Evolutionary conservation across 305 asterid species (phyloP).

Genomic region (Solanum hybrid): DNA sequence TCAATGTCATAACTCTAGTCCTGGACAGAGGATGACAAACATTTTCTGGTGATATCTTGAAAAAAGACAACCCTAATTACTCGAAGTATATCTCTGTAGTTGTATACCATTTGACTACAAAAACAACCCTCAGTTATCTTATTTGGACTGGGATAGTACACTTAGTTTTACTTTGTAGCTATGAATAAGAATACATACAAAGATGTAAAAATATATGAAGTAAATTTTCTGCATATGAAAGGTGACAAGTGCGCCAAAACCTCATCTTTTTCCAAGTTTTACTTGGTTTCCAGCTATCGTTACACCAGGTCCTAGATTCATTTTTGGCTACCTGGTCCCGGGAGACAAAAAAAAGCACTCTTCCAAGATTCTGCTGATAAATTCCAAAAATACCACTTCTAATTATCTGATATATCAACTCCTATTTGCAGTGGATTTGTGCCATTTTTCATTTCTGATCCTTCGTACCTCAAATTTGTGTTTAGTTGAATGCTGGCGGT

Average conservation of each 20-base stretch:
- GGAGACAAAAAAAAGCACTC: background rate
- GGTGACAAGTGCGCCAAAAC: background rate
- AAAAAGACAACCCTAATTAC: background rate
- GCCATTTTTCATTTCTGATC: background rate
- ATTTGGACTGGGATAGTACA: background rate
- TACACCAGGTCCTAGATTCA: background rate
- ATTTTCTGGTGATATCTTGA: background rate
- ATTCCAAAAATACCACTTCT: background rate
- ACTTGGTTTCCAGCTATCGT: background rate
- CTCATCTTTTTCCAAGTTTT: background rate
- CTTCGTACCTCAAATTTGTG: background rate
- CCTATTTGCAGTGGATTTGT: conserved; percentile 1
- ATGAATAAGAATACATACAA: background rate
- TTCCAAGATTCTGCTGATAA: background rate
- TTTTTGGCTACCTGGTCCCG: background rate
- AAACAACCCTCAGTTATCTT: background rate
- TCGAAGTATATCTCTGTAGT: background rate
- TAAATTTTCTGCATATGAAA: background rate
- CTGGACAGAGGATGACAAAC: background rate
- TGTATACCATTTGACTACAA: background rate
- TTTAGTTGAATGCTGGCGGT: background rate
- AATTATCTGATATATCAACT: background rate
- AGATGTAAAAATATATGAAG: background rate
- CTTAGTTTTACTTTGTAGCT: background rate
- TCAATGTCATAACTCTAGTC: background rate